Base-by-base conservation (phyloP, 495 filamentous ascomycete species). In the Cenococcum geophilum region DNA sequence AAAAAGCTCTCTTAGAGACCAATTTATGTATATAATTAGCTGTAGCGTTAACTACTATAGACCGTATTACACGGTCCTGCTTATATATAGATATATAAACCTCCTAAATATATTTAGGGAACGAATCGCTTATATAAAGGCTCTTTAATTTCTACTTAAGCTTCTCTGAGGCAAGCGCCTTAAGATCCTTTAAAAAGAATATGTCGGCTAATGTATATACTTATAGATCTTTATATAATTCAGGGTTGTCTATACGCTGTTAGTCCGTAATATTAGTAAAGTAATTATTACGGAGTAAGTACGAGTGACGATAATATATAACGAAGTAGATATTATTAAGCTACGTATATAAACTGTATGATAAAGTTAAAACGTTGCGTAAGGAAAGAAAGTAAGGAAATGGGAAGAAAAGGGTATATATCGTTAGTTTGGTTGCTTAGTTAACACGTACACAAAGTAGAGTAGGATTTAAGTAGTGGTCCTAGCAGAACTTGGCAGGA, bases 121-220 rank as follows among this genome's bases (percentile, higher is more conserved):
- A 54, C 2, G 18, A 53, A 37, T 60, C 48, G 58, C 58, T 60
- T 32, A 16, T 60, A 47, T 23, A 60, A 27, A 53, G 58, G 3
- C 54, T 27, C 49, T 60, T 34, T 53, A 60, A 22, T 37, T 60
- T 60, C 51, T 54, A 10, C 34, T 60, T 10, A 43, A 60, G 37
- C 51, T 54, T 60, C 18, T 20, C 27, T 60, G 23, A 20, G 49
- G 58, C 11, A 54, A 60, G 58, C 37, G 27, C 27, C 34, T 54
- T 53, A 11, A 60, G 23, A 25, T 54, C 49, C 20, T 53, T 49
- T 32, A 60, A 42, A 21, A 60, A 60, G 58, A 60, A 60, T 49
- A 60, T 60, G 20, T 60, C 34, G 9, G 58, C 58, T 21, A 60
- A 49, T n/a, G 58, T 20, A 49, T 60, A 53, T 37, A 60, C 48